A percentile compares a stretch with the other conserved stretches of the same genome.
phyloP scores from a whole-genome alignment of 2,329 filamentous ascomycete genomes.

The Emergomyces pasteurianus region DNA sequence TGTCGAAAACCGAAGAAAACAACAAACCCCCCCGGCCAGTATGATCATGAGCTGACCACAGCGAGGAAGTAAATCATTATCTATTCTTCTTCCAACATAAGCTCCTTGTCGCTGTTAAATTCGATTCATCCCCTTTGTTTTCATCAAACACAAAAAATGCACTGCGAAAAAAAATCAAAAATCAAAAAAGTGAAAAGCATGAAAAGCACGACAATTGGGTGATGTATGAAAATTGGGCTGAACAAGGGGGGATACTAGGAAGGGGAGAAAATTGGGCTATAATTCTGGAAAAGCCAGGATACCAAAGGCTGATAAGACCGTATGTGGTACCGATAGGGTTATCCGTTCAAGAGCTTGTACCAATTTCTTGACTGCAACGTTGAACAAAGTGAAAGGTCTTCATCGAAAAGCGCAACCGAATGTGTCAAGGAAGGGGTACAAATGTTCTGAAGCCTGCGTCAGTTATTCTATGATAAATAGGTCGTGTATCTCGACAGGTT shows the following conservation, averaged over 20 bases:
- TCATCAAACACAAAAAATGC: conserved; percentile 14
- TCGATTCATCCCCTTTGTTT: not conserved
- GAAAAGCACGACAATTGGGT: conserved; percentile 1
- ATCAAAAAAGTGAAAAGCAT: conserved; percentile 6
- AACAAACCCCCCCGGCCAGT: not conserved
- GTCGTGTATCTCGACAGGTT: conserved; percentile 6
- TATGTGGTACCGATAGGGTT: conserved; percentile 9
- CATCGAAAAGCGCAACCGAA: conserved; percentile 7
- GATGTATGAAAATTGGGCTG: conserved; percentile 3
- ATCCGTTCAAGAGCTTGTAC: conserved; percentile 7
- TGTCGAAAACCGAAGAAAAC: conserved; percentile 12
- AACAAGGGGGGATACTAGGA: conserved; percentile 6
- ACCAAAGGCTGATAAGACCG: conserved; percentile 5
- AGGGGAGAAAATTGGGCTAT: conserved; percentile 6
- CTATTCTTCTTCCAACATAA: not conserved
- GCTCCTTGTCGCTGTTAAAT: not conserved
- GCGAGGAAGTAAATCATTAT: conserved; percentile 15
- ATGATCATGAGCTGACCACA: conserved; percentile 3
- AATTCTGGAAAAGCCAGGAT: conserved; percentile 8
- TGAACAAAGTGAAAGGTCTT: conserved; percentile 3
- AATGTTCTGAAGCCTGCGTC: conserved; percentile 11
- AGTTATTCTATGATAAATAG: conserved; percentile 8
- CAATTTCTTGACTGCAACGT: not conserved
- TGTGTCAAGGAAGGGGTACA: conserved; percentile 1
- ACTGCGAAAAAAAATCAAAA: conserved; percentile 7